Evolutionary conservation across 2,329 filamentous ascomycete genomes (phyloP), one percentile per base, ranked within the genome.

Genomic region (Colletotrichum shisoi): DNA sequence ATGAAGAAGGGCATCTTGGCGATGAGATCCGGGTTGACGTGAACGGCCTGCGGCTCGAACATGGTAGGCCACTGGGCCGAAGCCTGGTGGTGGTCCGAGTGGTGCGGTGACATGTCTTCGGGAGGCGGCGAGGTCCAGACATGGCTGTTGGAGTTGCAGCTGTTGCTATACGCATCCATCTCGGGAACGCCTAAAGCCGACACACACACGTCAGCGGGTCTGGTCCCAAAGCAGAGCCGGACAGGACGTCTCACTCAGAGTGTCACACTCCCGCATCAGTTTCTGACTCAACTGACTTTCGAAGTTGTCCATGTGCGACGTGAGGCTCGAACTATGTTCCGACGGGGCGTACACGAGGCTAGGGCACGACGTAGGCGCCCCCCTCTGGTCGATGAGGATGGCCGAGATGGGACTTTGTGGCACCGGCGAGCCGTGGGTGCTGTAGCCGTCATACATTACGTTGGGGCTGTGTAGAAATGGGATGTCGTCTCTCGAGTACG

Each of bases 1-100:
- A 97, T 90, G 75, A 97, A 90, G 78, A 91, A 96, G 71, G 91
- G 90, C 81, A 96, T 90, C 74, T 93, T 91, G 66, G 90, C 87
- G 68, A 92, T 88, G 73, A 92, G 80, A 77, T 90, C 80, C 75
- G 85, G 75, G 84, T 82, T 83, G 81, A 86, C 79, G 74, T 84
- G 85, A 70, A 82, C 74, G 56, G 79, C 72, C 46, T 81, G 81
- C 45, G 78, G 76, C 62, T 84, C 82, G 70, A 82, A 79, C 37
- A 80, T 75, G 15, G 76, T 75, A 9, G 82, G 82, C 81, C 84
- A 84, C 73, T 79, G 81, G 73, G 79, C 81, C 74, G 81, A 79
- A 71, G 80, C 74, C 60, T 27, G 24, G 24, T 79, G 75, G 64
- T 64, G 64, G 60, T 84, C 81, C 12, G 79, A 76, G 44, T 79